Evolutionary conservation across 768 basidiomycete genomes (phyloP).

Genomic region (Melanogaster broomeanus): DNA sequence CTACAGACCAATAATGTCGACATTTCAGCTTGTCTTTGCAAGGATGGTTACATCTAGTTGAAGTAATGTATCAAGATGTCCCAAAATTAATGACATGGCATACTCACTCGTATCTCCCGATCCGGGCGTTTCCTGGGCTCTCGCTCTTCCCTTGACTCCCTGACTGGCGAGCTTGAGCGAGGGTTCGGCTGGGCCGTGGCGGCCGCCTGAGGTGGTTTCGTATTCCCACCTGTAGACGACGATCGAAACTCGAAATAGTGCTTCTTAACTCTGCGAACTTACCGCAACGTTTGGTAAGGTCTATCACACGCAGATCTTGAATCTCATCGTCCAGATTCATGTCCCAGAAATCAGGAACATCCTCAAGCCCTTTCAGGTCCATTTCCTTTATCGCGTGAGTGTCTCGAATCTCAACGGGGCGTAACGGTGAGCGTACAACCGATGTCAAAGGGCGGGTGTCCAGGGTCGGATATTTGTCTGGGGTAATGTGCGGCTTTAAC

Average conservation of each 20-base stretch:
- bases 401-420: neutral
- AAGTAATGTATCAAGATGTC: neutral
- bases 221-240: constrained; percentile 1
- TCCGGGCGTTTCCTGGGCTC: constrained; percentile 50
- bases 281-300: constrained; percentile 36
- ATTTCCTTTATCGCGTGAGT: constrained; percentile 48
- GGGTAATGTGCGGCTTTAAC: constrained; percentile 58
- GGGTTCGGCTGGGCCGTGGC: neutral
- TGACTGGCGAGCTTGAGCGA: neutral
- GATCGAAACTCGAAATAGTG: neutral
- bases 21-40: constrained; percentile 80
- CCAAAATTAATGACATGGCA: neutral
- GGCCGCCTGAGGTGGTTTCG: neutral
- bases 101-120: constrained; percentile 63
- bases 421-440: constrained; percentile 40
- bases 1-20: constrained; percentile 70
- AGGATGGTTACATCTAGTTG: constrained; percentile 68
- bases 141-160: constrained; percentile 4
- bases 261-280: neutral
- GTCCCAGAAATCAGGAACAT: constrained; percentile 69
- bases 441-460: constrained; percentile 71
- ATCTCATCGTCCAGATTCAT: constrained; percentile 36
- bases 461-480: constrained; percentile 62
- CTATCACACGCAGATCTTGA: constrained; percentile 24
- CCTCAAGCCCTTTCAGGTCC: constrained; percentile 66